These are phyloP conservation scores for Rosa persica DNA, from an alignment of 306 rosid genomes.

Conservation along the genomic window DNA sequence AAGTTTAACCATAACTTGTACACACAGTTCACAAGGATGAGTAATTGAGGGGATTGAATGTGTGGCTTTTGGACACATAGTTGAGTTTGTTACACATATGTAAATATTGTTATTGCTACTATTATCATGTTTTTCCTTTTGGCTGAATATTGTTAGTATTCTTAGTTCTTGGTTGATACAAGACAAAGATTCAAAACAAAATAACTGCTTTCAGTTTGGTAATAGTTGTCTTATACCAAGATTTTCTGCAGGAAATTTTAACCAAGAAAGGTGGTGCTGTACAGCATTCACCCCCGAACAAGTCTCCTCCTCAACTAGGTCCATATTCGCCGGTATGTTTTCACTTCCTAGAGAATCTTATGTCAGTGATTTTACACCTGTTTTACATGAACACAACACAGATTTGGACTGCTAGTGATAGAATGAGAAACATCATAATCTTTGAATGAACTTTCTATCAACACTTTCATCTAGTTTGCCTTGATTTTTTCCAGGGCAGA, in stretches of 20 bases:
- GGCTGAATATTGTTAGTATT: neutral
- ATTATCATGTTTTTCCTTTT: neutral
- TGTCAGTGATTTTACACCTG: neutral
- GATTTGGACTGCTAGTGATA: neutral
- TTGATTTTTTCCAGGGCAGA: neutral
- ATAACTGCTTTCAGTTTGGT: neutral
- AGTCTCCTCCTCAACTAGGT: constrained; percentile 65
- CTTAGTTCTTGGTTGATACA: neutral
- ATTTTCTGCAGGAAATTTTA: constrained; percentile 65
- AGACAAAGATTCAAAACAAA: neutral
- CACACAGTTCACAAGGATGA: neutral
- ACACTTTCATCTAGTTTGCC: neutral
- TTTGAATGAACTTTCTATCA: neutral
- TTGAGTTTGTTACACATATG: neutral
- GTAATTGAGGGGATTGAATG: neutral
- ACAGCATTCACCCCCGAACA: constrained; percentile 86
- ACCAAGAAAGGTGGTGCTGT: constrained; percentile 84
- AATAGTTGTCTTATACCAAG: constrained; percentile 18
- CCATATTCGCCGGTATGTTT: constrained; percentile 95
- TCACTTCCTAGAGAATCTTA: constrained; percentile 13
- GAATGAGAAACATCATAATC: neutral
- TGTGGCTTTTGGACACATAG: neutral
- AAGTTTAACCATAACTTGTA: neutral
- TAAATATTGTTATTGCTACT: neutral
- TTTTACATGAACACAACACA: neutral